These are phyloP conservation scores for Grosmannia penicillata DNA, from an alignment of 2,329 filamentous ascomycete genomes.

Conservation along the genomic window DNA sequence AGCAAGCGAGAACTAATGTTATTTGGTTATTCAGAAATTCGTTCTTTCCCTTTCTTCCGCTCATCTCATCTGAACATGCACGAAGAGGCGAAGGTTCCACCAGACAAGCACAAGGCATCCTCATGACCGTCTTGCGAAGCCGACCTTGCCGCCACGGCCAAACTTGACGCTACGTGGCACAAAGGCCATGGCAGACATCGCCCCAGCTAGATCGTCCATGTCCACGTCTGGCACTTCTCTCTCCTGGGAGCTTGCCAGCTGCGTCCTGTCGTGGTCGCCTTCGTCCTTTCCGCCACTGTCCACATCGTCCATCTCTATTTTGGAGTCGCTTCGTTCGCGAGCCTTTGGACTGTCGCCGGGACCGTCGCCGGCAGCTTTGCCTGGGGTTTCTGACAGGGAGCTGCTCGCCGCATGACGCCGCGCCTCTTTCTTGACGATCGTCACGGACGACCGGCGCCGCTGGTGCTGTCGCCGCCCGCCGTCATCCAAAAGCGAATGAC, in stretches of 20 bases:
- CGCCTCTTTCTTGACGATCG: constrained; percentile 16
- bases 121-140: constrained; percentile 33
- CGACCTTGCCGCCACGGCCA: constrained; percentile 38
- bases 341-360: too few relatives aligned
- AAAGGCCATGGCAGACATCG: constrained; percentile 60
- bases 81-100: too few relatives aligned
- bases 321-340: not conserved
- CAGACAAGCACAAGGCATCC: too few relatives aligned
- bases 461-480: constrained; percentile 20
- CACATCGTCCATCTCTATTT: not conserved
- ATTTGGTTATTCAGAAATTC: not conserved
- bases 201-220: constrained; percentile 44
- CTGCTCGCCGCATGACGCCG: not conserved
- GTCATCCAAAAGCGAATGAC: constrained; percentile 63
- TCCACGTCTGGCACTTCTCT: constrained; percentile 17
- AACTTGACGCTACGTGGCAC: constrained; percentile 54
- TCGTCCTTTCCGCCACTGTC: not conserved
- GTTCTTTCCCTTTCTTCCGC: not conserved
- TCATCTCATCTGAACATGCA: not conserved
- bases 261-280: not conserved
- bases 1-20: not conserved
- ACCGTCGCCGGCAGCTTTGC: too few relatives aligned
- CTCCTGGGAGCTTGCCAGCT: not conserved
- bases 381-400: not conserved
- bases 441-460: constrained; percentile 32